Base-by-base conservation (phyloP, 257 asterid species). In the Salvia splendens region DNA sequence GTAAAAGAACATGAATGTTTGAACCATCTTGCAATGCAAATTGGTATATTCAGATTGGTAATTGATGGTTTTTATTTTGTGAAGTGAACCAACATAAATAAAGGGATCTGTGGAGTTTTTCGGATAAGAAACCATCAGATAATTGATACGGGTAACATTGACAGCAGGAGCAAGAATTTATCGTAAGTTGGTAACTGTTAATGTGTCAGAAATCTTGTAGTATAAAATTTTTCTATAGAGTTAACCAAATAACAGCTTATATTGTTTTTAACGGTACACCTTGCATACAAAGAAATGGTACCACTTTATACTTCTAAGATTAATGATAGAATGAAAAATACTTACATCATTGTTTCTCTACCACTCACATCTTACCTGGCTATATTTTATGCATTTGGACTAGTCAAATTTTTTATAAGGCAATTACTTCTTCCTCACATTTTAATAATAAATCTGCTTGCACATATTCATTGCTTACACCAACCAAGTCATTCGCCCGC, bases 401-500 rank as follows among this genome's bases (percentile, higher is more conserved):
- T 20, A 12, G 33, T 74, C 55, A 38, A 61, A 51, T 49, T 51
- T 24, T 76, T 75, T 63, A 85, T 64, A 43, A 59, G 60, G 58
- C 56, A 58, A 58, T 69, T 41, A 53, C 74, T 46, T 81, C 86
- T 75, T 82, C 88, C 73, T 79, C 85, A 71, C 79, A 78, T 73
- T 83, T 84, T 50, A 49, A 74, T 69, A 74, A 58, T 59, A 79
- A 77, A 57, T 81, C 86, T 60, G 70, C 79, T 38, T 79, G 76
- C 32, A 69, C 77, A 69, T 61, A 59, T 60, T 81, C 82, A 38
- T 64, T 59, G 65, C 74, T 80, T 64, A 73, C 82, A 17, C 96
- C 95, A 51, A 86, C 89, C 84, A 92, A 73, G 75, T 81, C 78
- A 73, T 82, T 83, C 7, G 97, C 97, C 71, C 81, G 69, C 54